Evolutionary conservation across 116 monocot species (phyloP).

Genomic region (Papilionanthe hybrid): DNA sequence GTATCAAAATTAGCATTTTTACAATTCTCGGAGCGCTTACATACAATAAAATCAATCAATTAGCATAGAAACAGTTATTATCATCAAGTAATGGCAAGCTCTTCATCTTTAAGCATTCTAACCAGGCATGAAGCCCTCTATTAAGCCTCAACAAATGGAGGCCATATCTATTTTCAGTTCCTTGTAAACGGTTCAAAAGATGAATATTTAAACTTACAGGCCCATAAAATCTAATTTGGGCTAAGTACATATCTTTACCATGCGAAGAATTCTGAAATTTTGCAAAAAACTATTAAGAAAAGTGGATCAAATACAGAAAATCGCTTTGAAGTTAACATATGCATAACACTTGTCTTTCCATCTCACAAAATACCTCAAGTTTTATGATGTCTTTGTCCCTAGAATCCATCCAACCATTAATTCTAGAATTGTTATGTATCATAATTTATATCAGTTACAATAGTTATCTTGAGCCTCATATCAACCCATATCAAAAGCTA

Average conservation of each 20-base stretch:
- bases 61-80: conserved; percentile 37
- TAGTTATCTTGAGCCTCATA: neutral
- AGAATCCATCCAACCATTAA: too few relatives aligned
- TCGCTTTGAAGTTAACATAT: neutral
- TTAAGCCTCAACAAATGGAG: conserved; percentile 41
- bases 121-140: conserved; percentile 40
- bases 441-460: neutral
- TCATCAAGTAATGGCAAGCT: conserved; percentile 51
- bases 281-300: neutral
- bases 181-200: conserved; percentile 49
- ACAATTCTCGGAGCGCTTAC: conserved; percentile 21
- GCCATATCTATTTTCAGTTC: conserved; percentile 20
- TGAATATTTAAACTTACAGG: neutral
- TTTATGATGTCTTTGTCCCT: neutral
- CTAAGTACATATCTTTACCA: neutral
- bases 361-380: neutral
- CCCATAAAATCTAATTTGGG: neutral
- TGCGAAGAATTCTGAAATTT: neutral
- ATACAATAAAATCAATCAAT: conserved; percentile 31
- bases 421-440: neutral
- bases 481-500: neutral
- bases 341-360: neutral
- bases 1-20: conserved; percentile 11
- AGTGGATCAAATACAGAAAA: neutral
- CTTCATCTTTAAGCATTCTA: conserved; percentile 53